Conservation (phyloP, 345 rosid species). For the Raphanus raphanistrum region DNA sequence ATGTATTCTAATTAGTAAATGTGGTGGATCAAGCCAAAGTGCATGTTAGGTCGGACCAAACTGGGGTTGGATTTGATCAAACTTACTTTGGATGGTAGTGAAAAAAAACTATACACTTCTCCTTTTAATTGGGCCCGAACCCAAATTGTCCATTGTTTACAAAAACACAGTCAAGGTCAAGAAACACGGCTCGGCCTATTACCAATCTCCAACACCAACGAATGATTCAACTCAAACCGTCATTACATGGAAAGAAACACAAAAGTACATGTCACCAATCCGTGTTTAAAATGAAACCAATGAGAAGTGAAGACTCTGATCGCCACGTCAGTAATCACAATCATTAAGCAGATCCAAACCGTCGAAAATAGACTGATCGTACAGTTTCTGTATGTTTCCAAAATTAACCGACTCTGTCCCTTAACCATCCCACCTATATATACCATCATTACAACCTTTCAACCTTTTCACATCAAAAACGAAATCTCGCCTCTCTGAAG, state of each 20-base stretch:
- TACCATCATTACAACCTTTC: slow-evolving; percentile 6
- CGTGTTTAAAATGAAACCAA: not conserved
- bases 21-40: not conserved
- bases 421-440: slow-evolving; percentile 14
- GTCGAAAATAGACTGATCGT: not conserved
- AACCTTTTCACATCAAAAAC: not conserved
- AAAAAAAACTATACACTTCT: not conserved
- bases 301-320: not conserved
- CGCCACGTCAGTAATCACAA: slow-evolving; percentile 6
- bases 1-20: too few relatives aligned
- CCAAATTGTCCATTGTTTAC: not conserved
- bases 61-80: not conserved
- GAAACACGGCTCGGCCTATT: not conserved
- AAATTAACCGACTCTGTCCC: slow-evolving; percentile 21
- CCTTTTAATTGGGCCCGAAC: not conserved
- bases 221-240: not conserved
- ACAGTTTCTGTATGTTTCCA: not conserved
- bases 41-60: not conserved
- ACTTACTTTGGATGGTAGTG: not conserved
- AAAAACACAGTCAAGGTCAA: not conserved
- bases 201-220: not conserved
- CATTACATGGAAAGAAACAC: slow-evolving; percentile 23
- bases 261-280: slow-evolving; percentile 33
- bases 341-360: slow-evolving; percentile 15
- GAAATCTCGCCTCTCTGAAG: not conserved